Percentiles rank a stretch among this genome's conserved stretches.
phyloP scores from a whole-genome alignment of 164 flowering plant genomes.

The Magnolia kwangsiensis region DNA sequence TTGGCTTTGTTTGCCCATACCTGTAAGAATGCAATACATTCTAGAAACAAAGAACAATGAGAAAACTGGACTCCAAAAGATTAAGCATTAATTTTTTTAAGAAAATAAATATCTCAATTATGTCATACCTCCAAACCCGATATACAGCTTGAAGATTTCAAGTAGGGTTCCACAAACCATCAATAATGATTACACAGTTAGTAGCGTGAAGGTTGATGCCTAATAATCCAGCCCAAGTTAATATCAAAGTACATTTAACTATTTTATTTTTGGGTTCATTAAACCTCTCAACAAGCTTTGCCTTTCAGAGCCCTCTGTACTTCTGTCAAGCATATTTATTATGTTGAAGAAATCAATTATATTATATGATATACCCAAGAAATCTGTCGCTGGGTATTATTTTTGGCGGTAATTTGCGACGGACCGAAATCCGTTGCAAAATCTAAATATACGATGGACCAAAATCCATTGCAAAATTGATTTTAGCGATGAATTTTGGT shows the following conservation, averaged over 20 bases:
- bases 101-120: not conserved
- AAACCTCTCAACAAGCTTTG: slow-evolving; percentile 82
- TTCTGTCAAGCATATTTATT: slow-evolving; percentile 76
- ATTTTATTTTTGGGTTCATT: slow-evolving; percentile 72
- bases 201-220: slow-evolving; percentile 97
- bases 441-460: too few relatives aligned
- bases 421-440: too few relatives aligned
- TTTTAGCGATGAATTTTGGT: too few relatives aligned
- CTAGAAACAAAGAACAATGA: too few relatives aligned
- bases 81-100: too few relatives aligned
- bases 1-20: too few relatives aligned
- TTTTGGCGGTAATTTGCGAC: too few relatives aligned
- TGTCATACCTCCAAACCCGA: slow-evolving; percentile 82
- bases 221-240: slow-evolving; percentile 92
- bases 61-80: too few relatives aligned
- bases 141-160: slow-evolving; percentile 95
- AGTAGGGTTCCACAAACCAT: slow-evolving; percentile 99
- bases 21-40: too few relatives aligned
- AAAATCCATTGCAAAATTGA: too few relatives aligned
- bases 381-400: too few relatives aligned
- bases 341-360: slow-evolving; percentile 5
- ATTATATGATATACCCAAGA: too few relatives aligned
- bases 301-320: slow-evolving; percentile 78
- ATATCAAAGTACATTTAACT: slow-evolving; percentile 84
- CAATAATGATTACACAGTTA: slow-evolving; percentile 89